Conservation (phyloP, 2,329 filamentous ascomycete species). For the Penicillium concentricum region DNA sequence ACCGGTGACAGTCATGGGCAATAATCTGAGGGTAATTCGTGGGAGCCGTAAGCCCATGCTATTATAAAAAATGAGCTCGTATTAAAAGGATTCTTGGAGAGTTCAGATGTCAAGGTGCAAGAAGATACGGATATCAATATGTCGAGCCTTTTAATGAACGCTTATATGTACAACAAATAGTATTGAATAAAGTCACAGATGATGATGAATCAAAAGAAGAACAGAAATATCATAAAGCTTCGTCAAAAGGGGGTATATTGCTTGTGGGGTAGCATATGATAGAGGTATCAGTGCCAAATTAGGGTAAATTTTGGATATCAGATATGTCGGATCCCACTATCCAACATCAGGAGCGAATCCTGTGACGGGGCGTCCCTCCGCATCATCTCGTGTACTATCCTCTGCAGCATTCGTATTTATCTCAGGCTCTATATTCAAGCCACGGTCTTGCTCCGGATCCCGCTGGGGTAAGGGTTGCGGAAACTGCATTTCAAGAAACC, state of each 20-base stretch:
- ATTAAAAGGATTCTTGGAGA: not conserved
- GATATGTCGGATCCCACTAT: not conserved
- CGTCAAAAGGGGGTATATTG: slow-evolving; percentile 1
- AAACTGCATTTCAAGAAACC: slow-evolving; percentile 22
- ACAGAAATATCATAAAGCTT: not conserved
- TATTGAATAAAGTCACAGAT: not conserved
- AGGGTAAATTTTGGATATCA: not conserved
- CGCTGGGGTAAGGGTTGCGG: slow-evolving; percentile 23
- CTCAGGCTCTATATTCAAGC: not conserved
- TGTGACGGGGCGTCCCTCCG: not conserved
- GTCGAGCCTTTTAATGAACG: not conserved
- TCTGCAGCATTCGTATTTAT: not conserved
- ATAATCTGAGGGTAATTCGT: not conserved
- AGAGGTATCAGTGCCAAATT: not conserved
- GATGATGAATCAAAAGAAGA: not conserved
- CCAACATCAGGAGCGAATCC: not conserved
- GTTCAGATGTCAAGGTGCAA: too few species aligned
- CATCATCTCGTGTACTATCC: not conserved
- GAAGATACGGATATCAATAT: not conserved
- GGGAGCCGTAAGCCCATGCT: not conserved
- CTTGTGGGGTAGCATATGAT: not conserved
- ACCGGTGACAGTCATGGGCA: too few species aligned
- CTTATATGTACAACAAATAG: not conserved
- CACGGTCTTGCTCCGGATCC: slow-evolving; percentile 1
- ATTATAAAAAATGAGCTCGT: not conserved